Evolutionary conservation across 2,329 filamentous ascomycete genomes (phyloP).

Genomic region (Fusarium sp.): DNA sequence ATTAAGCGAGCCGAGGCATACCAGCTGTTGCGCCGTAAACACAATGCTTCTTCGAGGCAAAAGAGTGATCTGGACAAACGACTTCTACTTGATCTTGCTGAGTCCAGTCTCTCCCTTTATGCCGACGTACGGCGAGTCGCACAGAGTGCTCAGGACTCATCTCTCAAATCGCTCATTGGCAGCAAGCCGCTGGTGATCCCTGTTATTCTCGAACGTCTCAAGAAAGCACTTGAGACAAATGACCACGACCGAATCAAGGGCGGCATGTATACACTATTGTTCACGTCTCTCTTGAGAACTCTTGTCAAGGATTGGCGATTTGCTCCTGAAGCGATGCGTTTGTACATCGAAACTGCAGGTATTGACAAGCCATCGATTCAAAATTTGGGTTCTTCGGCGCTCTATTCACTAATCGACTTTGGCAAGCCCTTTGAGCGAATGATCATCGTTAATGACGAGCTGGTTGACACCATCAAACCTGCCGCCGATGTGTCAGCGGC

Average conservation of each 20-base stretch:
- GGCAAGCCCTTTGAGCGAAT: conserved; percentile 88
- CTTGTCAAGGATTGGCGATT: conserved; percentile 94
- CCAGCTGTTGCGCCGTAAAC: conserved; percentile 90
- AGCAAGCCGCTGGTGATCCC: conserved; percentile 90
- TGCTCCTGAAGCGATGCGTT: conserved; percentile 85
- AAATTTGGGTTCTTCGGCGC: conserved; percentile 81
- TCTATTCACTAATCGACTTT: conserved; percentile 91
- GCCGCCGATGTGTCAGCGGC: conserved; percentile 68
- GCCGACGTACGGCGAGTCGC: conserved; percentile 96
- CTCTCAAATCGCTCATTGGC: conserved; percentile 89
- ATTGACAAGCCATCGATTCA: conserved; percentile 97
- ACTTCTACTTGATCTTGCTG: conserved; percentile 85
- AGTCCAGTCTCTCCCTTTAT: conserved; percentile 90
- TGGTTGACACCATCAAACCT: conserved; percentile 78
- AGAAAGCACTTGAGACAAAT: conserved; percentile 79
- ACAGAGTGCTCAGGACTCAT: conserved; percentile 91
- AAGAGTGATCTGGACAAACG: conserved; percentile 91
- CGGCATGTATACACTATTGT: conserved; percentile 88
- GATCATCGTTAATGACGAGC: conserved; percentile 79
- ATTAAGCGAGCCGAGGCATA: conserved; percentile 94
- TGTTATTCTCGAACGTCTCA: conserved; percentile 81
- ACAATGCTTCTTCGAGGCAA: conserved; percentile 88
- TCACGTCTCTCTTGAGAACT: conserved; percentile 88
- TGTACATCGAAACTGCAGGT: conserved; percentile 89
- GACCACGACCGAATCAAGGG: conserved; percentile 96